Evolutionary conservation across 495 filamentous ascomycete species (phyloP).

Genomic region (Neurospora sublineolata): DNA sequence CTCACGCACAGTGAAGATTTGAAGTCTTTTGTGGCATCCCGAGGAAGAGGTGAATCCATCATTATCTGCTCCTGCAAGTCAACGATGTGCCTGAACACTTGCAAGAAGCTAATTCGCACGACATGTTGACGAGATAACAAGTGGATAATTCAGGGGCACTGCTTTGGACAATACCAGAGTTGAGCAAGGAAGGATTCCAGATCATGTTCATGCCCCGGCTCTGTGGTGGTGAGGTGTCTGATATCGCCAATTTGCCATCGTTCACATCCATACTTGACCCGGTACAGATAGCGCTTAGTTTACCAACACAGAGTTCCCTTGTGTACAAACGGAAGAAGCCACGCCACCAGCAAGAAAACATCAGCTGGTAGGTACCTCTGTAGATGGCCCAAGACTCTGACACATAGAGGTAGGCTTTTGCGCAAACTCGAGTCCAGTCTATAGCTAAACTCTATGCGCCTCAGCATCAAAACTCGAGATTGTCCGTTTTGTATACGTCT

Average conservation of each 20-base stretch:
- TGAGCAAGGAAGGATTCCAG: background rate
- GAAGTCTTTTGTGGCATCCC: background rate
- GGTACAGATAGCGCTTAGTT: background rate
- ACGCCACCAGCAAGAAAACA: background rate
- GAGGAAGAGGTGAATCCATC: background rate
- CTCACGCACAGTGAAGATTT: background rate
- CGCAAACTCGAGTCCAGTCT: background rate
- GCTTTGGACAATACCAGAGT: background rate
- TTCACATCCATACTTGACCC: background rate
- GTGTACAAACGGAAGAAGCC: background rate
- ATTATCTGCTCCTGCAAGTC: background rate
- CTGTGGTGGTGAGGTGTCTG: background rate
- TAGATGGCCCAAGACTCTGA: background rate
- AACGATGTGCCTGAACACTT: background rate
- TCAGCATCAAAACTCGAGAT: background rate
- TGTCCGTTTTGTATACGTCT: background rate
- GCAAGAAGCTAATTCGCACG: background rate
- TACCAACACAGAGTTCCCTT: background rate
- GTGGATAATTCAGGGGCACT: background rate
- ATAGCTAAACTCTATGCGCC: background rate
- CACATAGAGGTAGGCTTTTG: background rate
- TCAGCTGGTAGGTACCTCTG: background rate
- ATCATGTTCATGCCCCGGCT: background rate
- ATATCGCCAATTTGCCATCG: background rate
- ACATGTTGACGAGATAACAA: background rate